Evolutionary conservation across 78 protist species (phyloP), one percentile per base, ranked within the genome.

Genomic region (Pelomyxa schiedti): DNA sequence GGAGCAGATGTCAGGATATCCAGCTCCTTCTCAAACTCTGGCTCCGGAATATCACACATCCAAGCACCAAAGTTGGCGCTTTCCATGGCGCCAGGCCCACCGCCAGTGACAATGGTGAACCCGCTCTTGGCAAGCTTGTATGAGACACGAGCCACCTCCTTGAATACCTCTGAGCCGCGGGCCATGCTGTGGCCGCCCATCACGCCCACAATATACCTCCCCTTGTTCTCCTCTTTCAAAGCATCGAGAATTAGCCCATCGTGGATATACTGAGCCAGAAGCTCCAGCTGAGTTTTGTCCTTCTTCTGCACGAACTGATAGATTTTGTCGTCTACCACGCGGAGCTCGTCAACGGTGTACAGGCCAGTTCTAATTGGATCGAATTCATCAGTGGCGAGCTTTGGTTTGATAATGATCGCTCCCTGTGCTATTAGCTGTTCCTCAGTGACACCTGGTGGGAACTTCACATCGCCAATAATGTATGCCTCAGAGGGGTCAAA

Each of bases 41-140:
- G n/a, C n/a, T n/a, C n/a, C n/a, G n/a, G n/a, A n/a, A n/a, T n/a
- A n/a, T n/a, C n/a, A n/a, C n/a, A n/a, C n/a, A n/a, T n/a, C n/a
- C n/a, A 47, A 16, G 78, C 78, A 42, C 78, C 78, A 4, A 1
- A 8, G 63, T 74, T 74, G 40, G 78, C 78, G 30, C 72, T 69
- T 39, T 74, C 78, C 78, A 74, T 74, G 30, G 53, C 2, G 38
- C 78, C 78, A 8, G 78, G 78, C 39, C 78, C 78, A 3, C 78
- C 58, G 58, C 58, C 58, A 16, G 58, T 24, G 58, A 16, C 58
- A 16, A 47, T 16, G 32, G 16, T 47, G 58, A 47, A 47, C 58
- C 58, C 58, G 32, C 58, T 47, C 58, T 47, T 47, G 58, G 58
- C 58, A 16, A 47, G 58, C 58, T 47, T 16, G 32, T 16, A 47